phyloP scores from a whole-genome alignment of 1,139 yeast genomes.

The Saccharomycopsis crataegensis region DNA sequence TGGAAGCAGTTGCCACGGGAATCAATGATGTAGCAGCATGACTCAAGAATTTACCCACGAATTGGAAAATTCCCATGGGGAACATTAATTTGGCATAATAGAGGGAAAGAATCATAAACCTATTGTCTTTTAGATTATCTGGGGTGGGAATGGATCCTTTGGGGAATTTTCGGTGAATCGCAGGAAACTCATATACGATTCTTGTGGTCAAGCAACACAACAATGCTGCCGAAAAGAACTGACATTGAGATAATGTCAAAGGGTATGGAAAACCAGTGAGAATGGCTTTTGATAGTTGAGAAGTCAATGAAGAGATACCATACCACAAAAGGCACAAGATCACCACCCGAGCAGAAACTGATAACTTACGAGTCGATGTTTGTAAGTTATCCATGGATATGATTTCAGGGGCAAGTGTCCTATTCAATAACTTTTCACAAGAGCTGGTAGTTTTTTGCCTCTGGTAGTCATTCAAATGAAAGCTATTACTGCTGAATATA shows the following conservation, averaged over 20 bases:
- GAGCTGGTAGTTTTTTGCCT: too few relatives aligned
- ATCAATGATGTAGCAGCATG: constrained; percentile 86
- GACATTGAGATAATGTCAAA: constrained; percentile 77
- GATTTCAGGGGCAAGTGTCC: too few relatives aligned
- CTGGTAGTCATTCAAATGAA: too few relatives aligned
- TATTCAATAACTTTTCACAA: too few relatives aligned
- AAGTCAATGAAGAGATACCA: constrained; percentile 67
- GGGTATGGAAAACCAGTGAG: constrained; percentile 69
- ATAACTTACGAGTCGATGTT: not conserved
- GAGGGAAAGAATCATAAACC: constrained; percentile 35
- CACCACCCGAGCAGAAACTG: constrained; percentile 29
- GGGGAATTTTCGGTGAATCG: constrained; percentile 56
- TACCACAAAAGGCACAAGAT: constrained; percentile 73
- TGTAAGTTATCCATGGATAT: too few relatives aligned
- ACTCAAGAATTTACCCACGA: constrained; percentile 81
- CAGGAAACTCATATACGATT: constrained; percentile 22
- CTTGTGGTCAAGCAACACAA: constrained; percentile 27
- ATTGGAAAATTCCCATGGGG: constrained; percentile 89
- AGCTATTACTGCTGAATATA: too few relatives aligned
- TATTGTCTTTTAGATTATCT: constrained; percentile 28
- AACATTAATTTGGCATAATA: constrained; percentile 45
- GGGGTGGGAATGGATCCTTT: constrained; percentile 44
- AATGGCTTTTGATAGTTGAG: constrained; percentile 73
- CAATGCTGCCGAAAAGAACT: constrained; percentile 61
- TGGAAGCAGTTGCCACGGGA: constrained; percentile 89